Base-by-base conservation (phyloP, 2,329 filamentous ascomycete genomes). In the Dactylonectria estremocensis region DNA sequence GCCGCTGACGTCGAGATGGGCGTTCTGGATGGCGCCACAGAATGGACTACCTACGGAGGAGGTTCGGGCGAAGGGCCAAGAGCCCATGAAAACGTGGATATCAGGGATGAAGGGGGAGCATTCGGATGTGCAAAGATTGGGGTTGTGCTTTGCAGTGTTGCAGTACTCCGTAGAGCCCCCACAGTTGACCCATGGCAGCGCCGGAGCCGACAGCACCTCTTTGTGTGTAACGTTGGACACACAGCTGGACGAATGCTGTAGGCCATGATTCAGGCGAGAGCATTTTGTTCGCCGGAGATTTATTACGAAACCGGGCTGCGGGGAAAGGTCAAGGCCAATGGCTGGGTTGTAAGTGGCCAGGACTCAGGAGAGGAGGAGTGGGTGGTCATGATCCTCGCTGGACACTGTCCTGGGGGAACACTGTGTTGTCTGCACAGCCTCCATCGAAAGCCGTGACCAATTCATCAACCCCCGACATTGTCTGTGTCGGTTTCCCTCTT, bases 1-100 rank as follows among this genome's bases (percentile, higher is more conserved):
- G 61, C 61, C 61, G 35, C 53, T 46, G 54, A 53, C 54, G 33
- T 40, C 35, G 52, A 58, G 43, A 52, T 61, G 22, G 45, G 13
- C 18, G n/a, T 43, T 10, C 2, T 37, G 24, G 40, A 33, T n/a
- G 50, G 40, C 49, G 49, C 50, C 50, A 40, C 20, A 18, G 1
- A n/a, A 7, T 53, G 24, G 24, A 37, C 50, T 14, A n/a, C n/a
- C n/a, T n/a, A n/a, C n/a, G n/a, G n/a, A 5, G 18, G 33, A 11
- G 24, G 20, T 22, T 22, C 59, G 59, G 52, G n/a, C 22, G 10
- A 61, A 20, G 37, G 40, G 16, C 40, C 40, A n/a, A 53, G 24
- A 24, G 10, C 10, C 20, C 18, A 33, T n/a, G 11, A 45, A 49
- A 55, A 55, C 40, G 20, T 52, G 50, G 59, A 7, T 48, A 40